Base-by-base conservation (phyloP, 2,329 filamentous ascomycete species). In the Ramichloridium luteum region DNA sequence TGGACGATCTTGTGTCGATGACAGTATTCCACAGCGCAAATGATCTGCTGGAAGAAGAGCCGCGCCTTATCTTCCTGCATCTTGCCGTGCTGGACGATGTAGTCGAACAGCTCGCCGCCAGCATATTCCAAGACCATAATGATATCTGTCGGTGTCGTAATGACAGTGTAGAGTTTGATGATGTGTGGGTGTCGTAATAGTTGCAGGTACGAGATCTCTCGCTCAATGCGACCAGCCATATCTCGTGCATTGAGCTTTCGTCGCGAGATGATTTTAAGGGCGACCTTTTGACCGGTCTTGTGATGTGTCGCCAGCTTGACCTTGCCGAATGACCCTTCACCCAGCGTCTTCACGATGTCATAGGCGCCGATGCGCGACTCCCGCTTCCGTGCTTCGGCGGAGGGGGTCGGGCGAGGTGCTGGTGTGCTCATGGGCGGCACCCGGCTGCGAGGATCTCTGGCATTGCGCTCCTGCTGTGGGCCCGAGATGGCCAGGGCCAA, bases 71-170 rank as follows among this genome's bases (percentile, higher is more conserved):
- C 71, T 58, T 98, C 90, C 46, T 79, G 76, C 70, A 96, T 84
- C 53, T 82, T 78, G 34, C 90, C 90, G 54, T 94, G 77, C 53
- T 86, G 80, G 36, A 98, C 90, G 40, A 98, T 90, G 61, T 96
- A 96, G 59, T 98, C 88, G 60, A 98, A 98, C 38, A 98, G 69
- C 60, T 98, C 90, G 39, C 83, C 83, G 39, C 90, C 90, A 25
- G 90, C 90, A 59, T 93, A 98, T 60, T 98, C 90, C 46, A 98
- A 74, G 29, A 98, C 90, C 90, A 98, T 98, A 59, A 96, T 90
- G 55, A 98, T 98, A 56, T 98, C 90, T 40, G 72, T 76, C 14
- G 77, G 74, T 5, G 88, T 94, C 41, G 93, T 94, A 57, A 98
- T 96, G 43, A 98, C 90, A 16, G 90, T 96, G 52, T 67, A 94